Percentiles rank a stretch among this genome's conserved stretches.
phyloP scores from a whole-genome alignment of 371 early-diverging fungal genomes.

The Entomophthora muscae region DNA sequence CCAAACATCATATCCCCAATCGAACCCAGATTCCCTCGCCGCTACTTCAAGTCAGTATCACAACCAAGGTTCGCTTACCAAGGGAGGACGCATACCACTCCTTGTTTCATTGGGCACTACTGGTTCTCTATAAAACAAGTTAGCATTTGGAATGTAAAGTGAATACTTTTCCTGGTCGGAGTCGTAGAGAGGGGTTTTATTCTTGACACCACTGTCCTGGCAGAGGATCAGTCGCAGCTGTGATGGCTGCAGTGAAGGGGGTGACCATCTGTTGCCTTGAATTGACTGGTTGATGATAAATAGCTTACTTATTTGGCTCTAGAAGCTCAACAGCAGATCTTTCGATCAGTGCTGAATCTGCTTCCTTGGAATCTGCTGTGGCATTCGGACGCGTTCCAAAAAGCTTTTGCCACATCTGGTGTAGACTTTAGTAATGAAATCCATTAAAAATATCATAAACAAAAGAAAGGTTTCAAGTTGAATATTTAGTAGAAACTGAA shows the following conservation, averaged over 20 bases:
- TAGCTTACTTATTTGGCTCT: background rate
- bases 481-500: no score
- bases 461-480: no score
- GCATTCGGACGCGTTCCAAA: background rate
- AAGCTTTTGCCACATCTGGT: background rate
- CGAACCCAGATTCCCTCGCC: conserved; percentile 21
- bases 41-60: conserved; percentile 10
- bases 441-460: no score
- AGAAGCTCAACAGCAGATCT: background rate
- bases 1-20: conserved; percentile 47
- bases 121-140: no score
- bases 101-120: no score
- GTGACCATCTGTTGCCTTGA: no score
- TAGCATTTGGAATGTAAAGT: no score
- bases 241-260: background rate
- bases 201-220: background rate
- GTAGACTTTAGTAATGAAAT: background rate
- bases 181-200: background rate
- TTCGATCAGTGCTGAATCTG: background rate
- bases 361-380: background rate
- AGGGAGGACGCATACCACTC: background rate
- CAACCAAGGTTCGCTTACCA: background rate
- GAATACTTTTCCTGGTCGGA: background rate
- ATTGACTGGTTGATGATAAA: no score
- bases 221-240: background rate